Base-by-base conservation (phyloP, 129 eudicot genomes). In the Calendula officinalis region DNA sequence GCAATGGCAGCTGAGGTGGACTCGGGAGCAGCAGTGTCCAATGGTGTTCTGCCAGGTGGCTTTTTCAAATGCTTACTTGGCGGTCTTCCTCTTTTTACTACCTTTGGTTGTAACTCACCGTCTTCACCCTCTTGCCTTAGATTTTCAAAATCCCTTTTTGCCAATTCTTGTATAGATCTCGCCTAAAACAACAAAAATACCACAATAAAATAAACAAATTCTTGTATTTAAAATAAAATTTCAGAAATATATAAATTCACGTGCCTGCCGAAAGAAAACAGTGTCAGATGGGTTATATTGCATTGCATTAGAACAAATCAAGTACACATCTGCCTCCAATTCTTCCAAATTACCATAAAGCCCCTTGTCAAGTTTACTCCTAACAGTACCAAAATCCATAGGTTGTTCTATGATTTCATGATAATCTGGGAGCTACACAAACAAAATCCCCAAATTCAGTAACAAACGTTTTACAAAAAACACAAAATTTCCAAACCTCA, bases 231-330 rank as follows among this genome's bases (percentile, higher is more conserved):
- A 22, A 22, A 22, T 22, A 22, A 2, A 0, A 22, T 22, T 22
- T 22, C 30, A 22, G 30, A 22, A 22, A 22, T 22, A 22, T 0
- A 0, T 2, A 22, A 22, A 22, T 22, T 0, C 1, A 37, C 64
- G 30, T 64, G 88, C 98, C 96, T 91, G 98, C 15, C 95, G 86
- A 54, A 73, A 85, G 89, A 75, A 91, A 54, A 91, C 72, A 2
- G 98, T 82, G 62, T 78, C 83, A 7, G 86, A 75, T 43, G 91
- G 71, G 80, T 91, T 91, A 70, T 84, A 91, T 77, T 78, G 85
- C 98, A 88, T 87, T 65, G 98, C 98, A 51, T 91, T 91, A 17
- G 96, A 81, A 68, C 91, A 85, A 52, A 91, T 91, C 66, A 91
- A 71, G 38, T 38, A 54, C 47, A 91, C 81, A 67, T 91, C 98